Evolutionary conservation across 352 stramenopile genomes (phyloP).

Genomic region (Pythium rhizo-oryzae): DNA sequence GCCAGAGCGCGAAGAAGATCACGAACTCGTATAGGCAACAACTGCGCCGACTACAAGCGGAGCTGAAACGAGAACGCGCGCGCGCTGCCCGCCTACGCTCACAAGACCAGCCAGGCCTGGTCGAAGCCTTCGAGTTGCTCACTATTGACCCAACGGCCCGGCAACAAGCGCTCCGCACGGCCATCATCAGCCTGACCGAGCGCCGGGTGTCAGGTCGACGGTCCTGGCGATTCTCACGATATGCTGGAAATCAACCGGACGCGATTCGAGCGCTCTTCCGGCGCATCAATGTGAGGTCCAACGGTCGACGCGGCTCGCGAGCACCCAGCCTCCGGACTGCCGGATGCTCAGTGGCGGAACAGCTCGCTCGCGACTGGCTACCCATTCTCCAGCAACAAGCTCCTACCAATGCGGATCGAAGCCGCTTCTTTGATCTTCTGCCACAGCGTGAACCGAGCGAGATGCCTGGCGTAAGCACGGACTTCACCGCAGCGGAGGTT

Average conservation of each 20-base stretch:
- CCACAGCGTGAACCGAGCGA: background rate
- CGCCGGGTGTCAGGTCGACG: no score
- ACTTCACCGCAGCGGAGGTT: background rate
- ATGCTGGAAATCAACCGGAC: background rate
- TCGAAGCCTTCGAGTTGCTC: background rate
- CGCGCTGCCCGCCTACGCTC: no score
- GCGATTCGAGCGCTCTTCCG: background rate
- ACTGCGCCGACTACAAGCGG: background rate
- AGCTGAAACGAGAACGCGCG: background rate
- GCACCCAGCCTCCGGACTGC: no score
- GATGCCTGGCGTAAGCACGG: background rate
- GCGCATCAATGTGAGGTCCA: background rate
- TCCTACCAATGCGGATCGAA: background rate
- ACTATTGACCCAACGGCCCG: background rate
- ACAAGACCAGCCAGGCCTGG: background rate
- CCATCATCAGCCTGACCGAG: background rate
- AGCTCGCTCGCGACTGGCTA: background rate
- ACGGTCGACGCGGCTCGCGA: background rate
- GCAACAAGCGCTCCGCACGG: background rate
- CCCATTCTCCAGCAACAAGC: slow-evolving; percentile 5
- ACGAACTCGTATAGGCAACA: background rate
- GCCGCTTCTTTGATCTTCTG: background rate
- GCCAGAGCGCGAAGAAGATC: background rate
- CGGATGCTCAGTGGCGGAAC: background rate
- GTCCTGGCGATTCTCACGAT: background rate